Conservation (phyloP, 1,284 basidiomycete genomes). For the Ustilago vetiveriae region DNA sequence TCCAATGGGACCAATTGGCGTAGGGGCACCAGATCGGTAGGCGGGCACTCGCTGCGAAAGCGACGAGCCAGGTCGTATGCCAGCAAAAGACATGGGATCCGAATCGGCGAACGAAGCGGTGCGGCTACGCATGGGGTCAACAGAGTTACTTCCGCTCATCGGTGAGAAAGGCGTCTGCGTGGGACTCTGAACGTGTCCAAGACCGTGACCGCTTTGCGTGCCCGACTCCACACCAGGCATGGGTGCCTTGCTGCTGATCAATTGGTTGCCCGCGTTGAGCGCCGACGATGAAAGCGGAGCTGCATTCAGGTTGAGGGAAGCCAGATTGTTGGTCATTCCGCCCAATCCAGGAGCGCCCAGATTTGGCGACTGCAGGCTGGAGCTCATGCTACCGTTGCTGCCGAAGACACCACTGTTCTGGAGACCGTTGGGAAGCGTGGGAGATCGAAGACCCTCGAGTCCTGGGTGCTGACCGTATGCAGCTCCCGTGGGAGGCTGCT, state of each 20-base stretch:
- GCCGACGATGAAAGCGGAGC: conserved; percentile 20
- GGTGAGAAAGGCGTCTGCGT: conserved; percentile 47
- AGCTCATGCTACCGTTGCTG: conserved; percentile 31
- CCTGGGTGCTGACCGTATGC: conserved; percentile 34
- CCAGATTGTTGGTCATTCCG: conserved; percentile 45
- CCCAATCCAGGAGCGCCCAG: conserved; percentile 34
- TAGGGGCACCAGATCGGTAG: conserved; percentile 39
- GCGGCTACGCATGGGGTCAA: conserved; percentile 38
- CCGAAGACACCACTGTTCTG: conserved; percentile 23
- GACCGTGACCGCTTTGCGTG: conserved; percentile 10
- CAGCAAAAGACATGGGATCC: conserved; percentile 42
- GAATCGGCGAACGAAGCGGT: conserved; percentile 42
- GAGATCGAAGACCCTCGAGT: conserved; percentile 48
- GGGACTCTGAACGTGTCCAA: conserved; percentile 33
- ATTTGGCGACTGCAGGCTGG: conserved; percentile 38
- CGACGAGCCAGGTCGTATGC: conserved; percentile 43
- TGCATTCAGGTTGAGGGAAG: conserved; percentile 50
- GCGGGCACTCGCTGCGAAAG: conserved; percentile 43
- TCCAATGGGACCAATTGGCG: conserved; percentile 64
- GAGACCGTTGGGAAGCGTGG: conserved; percentile 45
- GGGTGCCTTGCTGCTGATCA: conserved; percentile 27
- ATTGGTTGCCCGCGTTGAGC: conserved; percentile 13
- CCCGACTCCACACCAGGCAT: conserved; percentile 24
- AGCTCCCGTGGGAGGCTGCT: conserved; percentile 17
- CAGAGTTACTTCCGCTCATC: conserved; percentile 23